Evolutionary conservation across 345 rosid species (phyloP).

Genomic region (Bretschneidera sinensis): DNA sequence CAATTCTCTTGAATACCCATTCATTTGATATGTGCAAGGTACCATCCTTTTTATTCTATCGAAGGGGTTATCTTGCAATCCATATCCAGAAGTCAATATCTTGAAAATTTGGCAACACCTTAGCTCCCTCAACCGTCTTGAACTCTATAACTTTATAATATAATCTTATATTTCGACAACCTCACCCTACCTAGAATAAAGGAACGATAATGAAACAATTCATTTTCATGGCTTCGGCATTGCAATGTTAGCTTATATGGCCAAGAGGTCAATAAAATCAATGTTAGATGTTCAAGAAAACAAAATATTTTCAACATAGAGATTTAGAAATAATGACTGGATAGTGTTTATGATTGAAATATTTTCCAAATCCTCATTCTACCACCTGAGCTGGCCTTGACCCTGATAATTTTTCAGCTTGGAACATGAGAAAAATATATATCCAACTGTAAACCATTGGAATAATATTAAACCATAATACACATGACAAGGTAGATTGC

Average conservation of each 20-base stretch:
- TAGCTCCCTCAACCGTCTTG: neutral
- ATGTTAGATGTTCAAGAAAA: too few species aligned
- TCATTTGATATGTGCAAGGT: neutral
- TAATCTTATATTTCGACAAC: neutral
- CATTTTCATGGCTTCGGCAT: too few species aligned
- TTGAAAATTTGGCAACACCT: neutral
- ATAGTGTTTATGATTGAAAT: too few species aligned
- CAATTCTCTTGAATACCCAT: neutral
- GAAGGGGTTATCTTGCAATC: neutral
- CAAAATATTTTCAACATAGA: too few species aligned
- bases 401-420: conserved; percentile 5
- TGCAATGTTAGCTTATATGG: neutral
- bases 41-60: neutral
- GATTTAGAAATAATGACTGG: too few species aligned
- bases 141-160: too few species aligned
- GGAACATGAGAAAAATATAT: neutral
- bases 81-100: neutral
- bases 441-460: neutral
- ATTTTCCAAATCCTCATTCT: too few species aligned
- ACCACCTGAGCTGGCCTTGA: neutral
- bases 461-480: neutral
- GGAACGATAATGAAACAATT: neutral
- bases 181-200: neutral
- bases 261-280: neutral
- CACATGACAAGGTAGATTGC: conserved; percentile 1